Conservation (phyloP, 2,329 filamentous ascomycete genomes). For the Pseudocercospora fuligena region DNA sequence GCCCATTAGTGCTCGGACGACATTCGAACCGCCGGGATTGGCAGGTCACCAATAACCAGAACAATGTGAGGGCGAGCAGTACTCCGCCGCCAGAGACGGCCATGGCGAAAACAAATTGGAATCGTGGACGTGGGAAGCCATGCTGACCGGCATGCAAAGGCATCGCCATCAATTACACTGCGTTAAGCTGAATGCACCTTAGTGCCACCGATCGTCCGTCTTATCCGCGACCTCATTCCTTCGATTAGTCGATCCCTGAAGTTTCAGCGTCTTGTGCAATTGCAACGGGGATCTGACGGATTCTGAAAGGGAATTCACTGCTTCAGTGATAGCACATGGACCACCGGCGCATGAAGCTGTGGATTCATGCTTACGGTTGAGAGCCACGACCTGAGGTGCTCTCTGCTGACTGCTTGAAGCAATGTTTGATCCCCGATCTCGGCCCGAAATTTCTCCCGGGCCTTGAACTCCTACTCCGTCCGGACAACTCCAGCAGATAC, state of each 20-base stretch:
- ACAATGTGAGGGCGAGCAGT: background rate
- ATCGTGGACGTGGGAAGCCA: background rate
- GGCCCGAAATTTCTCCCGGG: no score
- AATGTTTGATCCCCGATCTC: no score
- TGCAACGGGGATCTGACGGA: background rate
- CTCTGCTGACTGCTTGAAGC: no score
- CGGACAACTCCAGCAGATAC: background rate
- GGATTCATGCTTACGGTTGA: no score
- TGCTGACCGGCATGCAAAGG: background rate
- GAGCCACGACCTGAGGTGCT: no score
- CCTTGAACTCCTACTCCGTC: no score
- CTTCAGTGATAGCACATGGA: background rate
- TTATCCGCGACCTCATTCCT: background rate
- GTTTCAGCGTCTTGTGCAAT: background rate
- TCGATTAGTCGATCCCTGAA: background rate
- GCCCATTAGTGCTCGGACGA: conserved; percentile 6
- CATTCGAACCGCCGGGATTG: conserved; percentile 17
- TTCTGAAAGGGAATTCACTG: background rate
- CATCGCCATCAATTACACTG: background rate
- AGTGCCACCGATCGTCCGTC: background rate
- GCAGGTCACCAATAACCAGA: background rate
- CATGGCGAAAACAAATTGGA: background rate
- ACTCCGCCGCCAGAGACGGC: background rate
- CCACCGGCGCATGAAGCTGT: no score
- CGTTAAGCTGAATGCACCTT: background rate